Conservation (phyloP, 148 eudicot species). For the Rhododendron mucronatum region DNA sequence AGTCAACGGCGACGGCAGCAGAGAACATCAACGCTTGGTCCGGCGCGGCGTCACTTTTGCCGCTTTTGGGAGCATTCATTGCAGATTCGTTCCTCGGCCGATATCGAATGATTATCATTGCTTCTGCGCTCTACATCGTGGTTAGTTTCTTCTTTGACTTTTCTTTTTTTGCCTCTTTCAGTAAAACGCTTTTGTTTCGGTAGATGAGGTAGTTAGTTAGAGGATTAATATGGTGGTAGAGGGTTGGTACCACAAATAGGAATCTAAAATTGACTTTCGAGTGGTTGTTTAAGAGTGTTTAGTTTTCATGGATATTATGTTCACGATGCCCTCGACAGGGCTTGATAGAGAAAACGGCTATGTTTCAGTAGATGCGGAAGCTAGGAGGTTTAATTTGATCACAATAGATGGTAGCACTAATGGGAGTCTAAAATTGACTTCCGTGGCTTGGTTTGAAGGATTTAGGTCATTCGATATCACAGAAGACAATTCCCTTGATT, state of each 20-base stretch:
- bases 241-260: neutral
- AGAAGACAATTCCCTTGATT: neutral
- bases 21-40: conserved; percentile 53
- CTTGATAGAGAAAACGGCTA: neutral
- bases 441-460: neutral
- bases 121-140: conserved; percentile 53
- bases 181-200: neutral
- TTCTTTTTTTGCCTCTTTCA: neutral
- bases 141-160: conserved; percentile 21
- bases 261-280: neutral
- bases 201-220: neutral
- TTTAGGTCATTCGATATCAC: neutral
- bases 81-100: conserved; percentile 62
- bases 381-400: neutral
- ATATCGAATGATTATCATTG: conserved; percentile 40
- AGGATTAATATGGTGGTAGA: neutral
- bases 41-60: conserved; percentile 45
- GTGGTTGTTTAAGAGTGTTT: neutral
- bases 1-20: conserved; percentile 59
- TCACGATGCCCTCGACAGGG: neutral
- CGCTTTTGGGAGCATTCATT: conserved; percentile 56
- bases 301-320: neutral
- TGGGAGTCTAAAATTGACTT: neutral
- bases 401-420: neutral
- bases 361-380: neutral